Conservation (phyloP, 164 flowering plant genomes). For the Litsea cubeba region DNA sequence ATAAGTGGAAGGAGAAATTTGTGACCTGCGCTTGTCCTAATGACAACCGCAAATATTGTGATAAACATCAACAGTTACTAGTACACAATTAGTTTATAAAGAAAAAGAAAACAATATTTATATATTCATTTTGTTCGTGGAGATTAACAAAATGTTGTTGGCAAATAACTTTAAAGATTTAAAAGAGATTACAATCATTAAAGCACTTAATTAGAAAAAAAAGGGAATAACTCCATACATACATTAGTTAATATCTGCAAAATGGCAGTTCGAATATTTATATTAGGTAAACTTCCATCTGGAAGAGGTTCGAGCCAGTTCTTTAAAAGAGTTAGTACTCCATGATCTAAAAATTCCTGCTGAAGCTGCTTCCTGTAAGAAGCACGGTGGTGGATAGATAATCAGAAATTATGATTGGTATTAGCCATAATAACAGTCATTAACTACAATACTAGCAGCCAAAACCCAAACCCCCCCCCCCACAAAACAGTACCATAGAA, state of each 20-base stretch:
- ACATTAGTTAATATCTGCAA: slow-evolving; percentile 80
- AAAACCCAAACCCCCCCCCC: background rate
- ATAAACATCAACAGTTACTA: no score
- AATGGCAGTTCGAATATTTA: slow-evolving; percentile 77
- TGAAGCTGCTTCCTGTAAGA: slow-evolving; percentile 82
- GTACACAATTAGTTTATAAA: no score
- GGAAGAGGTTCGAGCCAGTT: slow-evolving; percentile 98
- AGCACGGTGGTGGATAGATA: background rate
- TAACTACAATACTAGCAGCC: background rate
- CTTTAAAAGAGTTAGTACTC: slow-evolving; percentile 70
- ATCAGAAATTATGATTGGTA: no score
- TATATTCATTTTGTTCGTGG: no score
- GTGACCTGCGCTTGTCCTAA: background rate
- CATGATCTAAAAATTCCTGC: slow-evolving; percentile 88
- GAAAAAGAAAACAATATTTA: no score
- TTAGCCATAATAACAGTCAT: background rate
- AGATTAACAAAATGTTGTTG: no score
- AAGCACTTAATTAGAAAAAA: background rate
- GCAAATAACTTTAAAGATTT: no score
- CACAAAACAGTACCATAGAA: background rate
- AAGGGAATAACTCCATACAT: slow-evolving; percentile 3
- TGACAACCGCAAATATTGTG: background rate
- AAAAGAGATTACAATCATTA: background rate
- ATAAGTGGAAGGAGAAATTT: slow-evolving; percentile 8
- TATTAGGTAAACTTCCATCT: slow-evolving; percentile 95